phyloP scores from a whole-genome alignment of 2,329 filamentous ascomycete species.

The Trichophaea hybrida region DNA sequence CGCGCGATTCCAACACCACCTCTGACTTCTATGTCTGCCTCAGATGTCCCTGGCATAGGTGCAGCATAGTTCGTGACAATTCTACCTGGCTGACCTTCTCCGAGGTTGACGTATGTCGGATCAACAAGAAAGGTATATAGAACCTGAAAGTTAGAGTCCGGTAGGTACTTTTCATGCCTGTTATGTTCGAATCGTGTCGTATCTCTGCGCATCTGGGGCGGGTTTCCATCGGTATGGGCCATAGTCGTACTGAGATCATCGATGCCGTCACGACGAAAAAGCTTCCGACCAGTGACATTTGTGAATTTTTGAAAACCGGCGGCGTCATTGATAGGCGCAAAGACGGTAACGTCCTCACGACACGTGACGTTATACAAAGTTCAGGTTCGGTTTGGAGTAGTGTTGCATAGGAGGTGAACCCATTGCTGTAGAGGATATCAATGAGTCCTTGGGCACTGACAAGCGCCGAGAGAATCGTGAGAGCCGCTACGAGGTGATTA shows the following conservation, averaged over 20 bases:
- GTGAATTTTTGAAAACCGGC: too few species aligned
- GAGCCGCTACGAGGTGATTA: not conserved
- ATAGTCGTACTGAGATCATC: too few species aligned
- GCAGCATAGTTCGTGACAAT: not conserved
- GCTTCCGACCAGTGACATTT: too few species aligned
- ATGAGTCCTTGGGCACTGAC: not conserved
- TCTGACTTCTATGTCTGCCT: not conserved
- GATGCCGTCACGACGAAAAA: too few species aligned
- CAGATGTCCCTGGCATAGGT: not conserved
- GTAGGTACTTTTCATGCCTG: not conserved
- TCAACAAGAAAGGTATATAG: not conserved
- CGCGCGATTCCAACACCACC: not conserved
- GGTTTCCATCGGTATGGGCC: too few species aligned
- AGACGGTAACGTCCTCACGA: not conserved
- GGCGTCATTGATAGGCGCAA: not conserved
- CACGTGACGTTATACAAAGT: not conserved
- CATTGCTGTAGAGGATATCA: not conserved
- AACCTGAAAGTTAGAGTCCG: slow-evolving; percentile 2
- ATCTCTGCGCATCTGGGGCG: too few species aligned
- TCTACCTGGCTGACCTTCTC: not conserved
- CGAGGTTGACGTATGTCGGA: not conserved
- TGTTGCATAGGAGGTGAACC: not conserved
- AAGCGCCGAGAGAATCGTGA: not conserved
- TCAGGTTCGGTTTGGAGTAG: not conserved
- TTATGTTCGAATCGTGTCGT: not conserved